A percentile compares a stretch with the other conserved stretches of the same genome.
Evolutionary conservation across 2,329 filamentous ascomycete species (phyloP).

Genomic region (Gyromitra esculenta): DNA sequence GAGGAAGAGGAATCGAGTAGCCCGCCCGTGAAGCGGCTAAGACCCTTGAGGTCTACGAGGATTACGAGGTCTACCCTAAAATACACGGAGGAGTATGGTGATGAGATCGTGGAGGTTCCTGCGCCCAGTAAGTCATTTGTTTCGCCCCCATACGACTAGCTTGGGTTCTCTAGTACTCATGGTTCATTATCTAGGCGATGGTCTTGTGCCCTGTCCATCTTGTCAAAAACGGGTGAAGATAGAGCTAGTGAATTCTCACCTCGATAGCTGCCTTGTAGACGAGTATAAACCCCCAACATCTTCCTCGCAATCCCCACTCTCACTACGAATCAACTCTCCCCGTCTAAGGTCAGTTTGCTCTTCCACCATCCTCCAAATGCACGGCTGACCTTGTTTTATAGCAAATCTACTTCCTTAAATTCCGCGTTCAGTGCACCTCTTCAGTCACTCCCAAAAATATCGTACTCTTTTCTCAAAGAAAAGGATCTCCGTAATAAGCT

Average conservation of each 20-base stretch:
- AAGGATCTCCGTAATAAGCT: slow-evolving; percentile 80
- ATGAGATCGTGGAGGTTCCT: slow-evolving; percentile 57
- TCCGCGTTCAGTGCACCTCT: slow-evolving; percentile 57
- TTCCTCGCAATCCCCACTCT: slow-evolving; percentile 35
- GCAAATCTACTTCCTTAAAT: background rate
- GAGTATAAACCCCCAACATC: slow-evolving; percentile 28
- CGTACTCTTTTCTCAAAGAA: slow-evolving; percentile 89
- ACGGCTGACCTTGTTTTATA: slow-evolving; percentile 5
- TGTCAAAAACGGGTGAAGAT: slow-evolving; percentile 83
- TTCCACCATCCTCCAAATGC: background rate
- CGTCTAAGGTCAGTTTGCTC: slow-evolving; percentile 56
- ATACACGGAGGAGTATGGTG: slow-evolving; percentile 62
- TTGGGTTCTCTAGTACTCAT: slow-evolving; percentile 11
- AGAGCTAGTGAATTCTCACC: slow-evolving; percentile 78
- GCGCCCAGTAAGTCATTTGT: slow-evolving; percentile 17
- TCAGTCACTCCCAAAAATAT: slow-evolving; percentile 79
- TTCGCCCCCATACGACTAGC: no score
- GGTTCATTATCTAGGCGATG: slow-evolving; percentile 68
- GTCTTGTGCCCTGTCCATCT: slow-evolving; percentile 83
- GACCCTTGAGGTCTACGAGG: slow-evolving; percentile 14
- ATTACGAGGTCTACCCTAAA: slow-evolving; percentile 26
- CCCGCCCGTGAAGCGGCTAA: slow-evolving; percentile 23
- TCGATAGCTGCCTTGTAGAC: slow-evolving; percentile 70
- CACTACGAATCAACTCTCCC: slow-evolving; percentile 54
- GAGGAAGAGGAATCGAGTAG: slow-evolving; percentile 59